A percentile compares a stretch with the other conserved stretches of the same genome.
These are phyloP conservation scores for Acanthamoeba castellanii DNA, from an alignment of 208 protist genomes.

Conservation along the genomic window DNA sequence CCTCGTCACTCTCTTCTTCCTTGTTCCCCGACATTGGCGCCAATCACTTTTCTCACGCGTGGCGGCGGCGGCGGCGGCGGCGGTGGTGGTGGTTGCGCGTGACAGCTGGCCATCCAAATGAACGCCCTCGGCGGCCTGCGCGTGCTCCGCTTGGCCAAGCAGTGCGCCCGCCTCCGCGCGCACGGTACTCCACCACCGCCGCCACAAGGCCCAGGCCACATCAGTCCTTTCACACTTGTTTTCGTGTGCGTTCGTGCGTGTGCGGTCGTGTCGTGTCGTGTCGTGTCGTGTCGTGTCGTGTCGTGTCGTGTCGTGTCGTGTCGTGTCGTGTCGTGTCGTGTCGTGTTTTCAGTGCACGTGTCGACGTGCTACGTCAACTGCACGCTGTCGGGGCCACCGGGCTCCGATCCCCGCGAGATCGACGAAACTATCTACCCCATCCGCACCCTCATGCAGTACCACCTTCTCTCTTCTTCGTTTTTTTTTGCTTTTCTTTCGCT, in stretches of 20 bases:
- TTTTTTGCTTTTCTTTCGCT: neutral
- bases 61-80: too few species aligned
- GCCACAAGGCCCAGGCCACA: neutral
- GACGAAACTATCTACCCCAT: constrained; percentile 39
- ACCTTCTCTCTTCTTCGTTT: neutral
- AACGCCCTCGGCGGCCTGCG: constrained; percentile 1
- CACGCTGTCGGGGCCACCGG: neutral
- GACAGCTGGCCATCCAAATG: neutral
- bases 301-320: too few species aligned
- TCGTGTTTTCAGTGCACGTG: constrained; percentile 14
- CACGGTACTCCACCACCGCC: neutral
- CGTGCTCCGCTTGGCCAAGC: constrained; percentile 50
- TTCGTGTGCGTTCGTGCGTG: neutral
- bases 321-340: too few species aligned
- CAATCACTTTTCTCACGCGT: neutral
- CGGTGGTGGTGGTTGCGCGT: too few species aligned
- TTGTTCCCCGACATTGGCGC: neutral
- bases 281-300: too few species aligned
- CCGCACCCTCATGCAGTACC: constrained; percentile 21
- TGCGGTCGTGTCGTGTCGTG: too few species aligned
- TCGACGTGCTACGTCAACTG: constrained; percentile 50
- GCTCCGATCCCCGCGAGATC: constrained; percentile 1
- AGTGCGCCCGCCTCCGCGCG: neutral
- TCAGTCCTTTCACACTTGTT: neutral
- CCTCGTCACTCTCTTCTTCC: neutral